Evolutionary conservation across 139 green algal species (phyloP), one percentile per base, ranked within the genome.

Genomic region (Micromonas commoda): DNA sequence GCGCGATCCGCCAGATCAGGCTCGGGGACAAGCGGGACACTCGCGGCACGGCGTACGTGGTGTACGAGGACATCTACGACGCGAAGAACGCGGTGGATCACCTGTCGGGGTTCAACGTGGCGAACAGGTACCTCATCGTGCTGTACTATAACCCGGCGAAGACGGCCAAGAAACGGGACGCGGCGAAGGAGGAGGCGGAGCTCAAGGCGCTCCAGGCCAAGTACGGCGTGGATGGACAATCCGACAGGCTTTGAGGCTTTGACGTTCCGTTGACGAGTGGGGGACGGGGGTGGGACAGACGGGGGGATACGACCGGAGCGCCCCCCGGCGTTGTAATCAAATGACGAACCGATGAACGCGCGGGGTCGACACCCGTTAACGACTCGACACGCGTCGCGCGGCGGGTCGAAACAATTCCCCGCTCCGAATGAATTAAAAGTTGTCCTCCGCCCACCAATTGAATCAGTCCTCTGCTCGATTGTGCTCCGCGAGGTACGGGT

Each of bases 51-150:
- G 95, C 96, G 0, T 99, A 95, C 74, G 90, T 99, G 0, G 93
- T 97, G 39, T 99, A 97, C 76, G 95, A 99, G 76, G 96, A 99
- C 89, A 98, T 99, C 60, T 97, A 95, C 77, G 96, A 99, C 81
- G 95, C 95, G 0, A 97, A 97, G 86, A 93, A 87, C 3, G 94
- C 93, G 5, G 88, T 87, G 39, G 92, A 97, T n/a, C 89, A 96
- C 52, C 82, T 97, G 3, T 90, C 82, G 0, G 95, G 95, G 37
- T 99, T 98, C 87, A 99, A 99, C 84, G 95, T 99, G 24, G 87
- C 88, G 45, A 89, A 89, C 64, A 65, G 85, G 37, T 88, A 95
- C 65, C 76, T 97, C 16, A 96, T 97, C 67, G 91, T 97, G 0
- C 83, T 97, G 24, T 99, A 97, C 83, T 95, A 96, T 82, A 92